These are phyloP conservation scores for Wickerhamiella nectarea DNA, from an alignment of 805 yeast genomes.

Conservation along the genomic window DNA sequence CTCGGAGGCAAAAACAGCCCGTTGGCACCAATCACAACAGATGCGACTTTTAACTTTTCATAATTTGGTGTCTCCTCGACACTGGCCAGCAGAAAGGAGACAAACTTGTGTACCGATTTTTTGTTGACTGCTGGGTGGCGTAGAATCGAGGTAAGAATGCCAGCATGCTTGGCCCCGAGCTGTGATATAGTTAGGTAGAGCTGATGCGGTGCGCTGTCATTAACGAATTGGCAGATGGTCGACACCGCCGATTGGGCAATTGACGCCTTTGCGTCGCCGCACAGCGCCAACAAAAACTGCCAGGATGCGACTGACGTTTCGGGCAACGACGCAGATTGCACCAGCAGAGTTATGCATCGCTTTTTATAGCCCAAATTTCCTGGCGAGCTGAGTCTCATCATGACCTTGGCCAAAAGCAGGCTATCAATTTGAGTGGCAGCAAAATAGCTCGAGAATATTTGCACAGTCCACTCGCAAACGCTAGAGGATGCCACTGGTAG, in stretches of 20 bases:
- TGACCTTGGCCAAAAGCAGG: background rate
- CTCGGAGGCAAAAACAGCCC: slow-evolving; percentile 10
- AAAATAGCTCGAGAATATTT: slow-evolving; percentile 4
- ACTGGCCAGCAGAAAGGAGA: slow-evolving; percentile 3
- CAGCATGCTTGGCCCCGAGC: background rate
- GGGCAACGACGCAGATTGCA: background rate
- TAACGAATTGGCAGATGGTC: background rate
- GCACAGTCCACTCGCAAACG: slow-evolving; percentile 10
- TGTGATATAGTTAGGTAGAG: background rate
- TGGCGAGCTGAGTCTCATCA: slow-evolving; percentile 3
- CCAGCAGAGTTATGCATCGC: slow-evolving; percentile 8
- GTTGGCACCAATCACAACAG: slow-evolving; percentile 9
- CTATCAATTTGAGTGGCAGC: background rate
- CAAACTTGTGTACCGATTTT: slow-evolving; percentile 5
- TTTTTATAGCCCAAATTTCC: slow-evolving; percentile 9
- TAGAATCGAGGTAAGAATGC: background rate
- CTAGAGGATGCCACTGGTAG: slow-evolving; percentile 3
- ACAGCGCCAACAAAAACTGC: slow-evolving; percentile 6
- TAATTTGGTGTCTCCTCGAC: background rate
- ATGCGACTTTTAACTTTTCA: slow-evolving; percentile 6
- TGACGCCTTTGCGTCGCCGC: slow-evolving; percentile 7
- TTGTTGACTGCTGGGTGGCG: slow-evolving; percentile 1
- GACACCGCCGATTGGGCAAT: slow-evolving; percentile 1
- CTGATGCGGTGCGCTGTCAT: background rate
- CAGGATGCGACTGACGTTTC: background rate